Base-by-base conservation (phyloP, 2,329 filamentous ascomycete species). In the Ascosphaera apis region DNA sequence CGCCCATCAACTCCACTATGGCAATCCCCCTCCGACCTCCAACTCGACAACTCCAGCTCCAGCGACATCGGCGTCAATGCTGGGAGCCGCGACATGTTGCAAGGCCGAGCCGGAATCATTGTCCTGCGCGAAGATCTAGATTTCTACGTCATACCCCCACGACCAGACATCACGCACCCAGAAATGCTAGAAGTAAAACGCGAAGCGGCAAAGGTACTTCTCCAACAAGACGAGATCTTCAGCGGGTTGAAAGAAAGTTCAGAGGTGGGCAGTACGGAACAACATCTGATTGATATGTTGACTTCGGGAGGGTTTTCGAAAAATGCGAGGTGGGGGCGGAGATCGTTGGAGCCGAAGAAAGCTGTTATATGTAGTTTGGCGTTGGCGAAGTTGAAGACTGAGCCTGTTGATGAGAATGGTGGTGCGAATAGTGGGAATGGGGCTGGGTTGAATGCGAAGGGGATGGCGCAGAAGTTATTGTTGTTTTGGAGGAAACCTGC, bases 401-500 rank as follows among this genome's bases (percentile, higher is more conserved):
- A 95, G 47, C n/a, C n/a, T n/a, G n/a, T n/a, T n/a, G n/a, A n/a
- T n/a, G n/a, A n/a, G n/a, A n/a, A n/a, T n/a, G n/a, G n/a, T n/a
- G n/a, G n/a, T n/a, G n/a, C n/a, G n/a, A 83, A 91, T 48, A 74
- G 63, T 42, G 68, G 82, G 37, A 81, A 84, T 46, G 63, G 79
- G 36, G 73, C 67, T 45, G 83, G 75, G 48, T 71, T 62, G 47
- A 74, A 70, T 52, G 78, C 82, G 0, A 82, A 95, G 13, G 86
- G 86, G 36, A 98, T 98, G 88, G 88, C 88, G 9, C 88, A 98
- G 56, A 98, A 98, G 60, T 68, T 98, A 33, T 66, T 98, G 11
- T 67, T 98, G 3, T 98, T 98, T 63, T 98, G 88, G 88, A 72
- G 88, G 44, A 98, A 98, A 58, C 88, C 88, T 12, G 88, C 88